These are phyloP conservation scores for Hippophae tibetana DNA, from an alignment of 306 rosid genomes.

Conservation along the genomic window DNA sequence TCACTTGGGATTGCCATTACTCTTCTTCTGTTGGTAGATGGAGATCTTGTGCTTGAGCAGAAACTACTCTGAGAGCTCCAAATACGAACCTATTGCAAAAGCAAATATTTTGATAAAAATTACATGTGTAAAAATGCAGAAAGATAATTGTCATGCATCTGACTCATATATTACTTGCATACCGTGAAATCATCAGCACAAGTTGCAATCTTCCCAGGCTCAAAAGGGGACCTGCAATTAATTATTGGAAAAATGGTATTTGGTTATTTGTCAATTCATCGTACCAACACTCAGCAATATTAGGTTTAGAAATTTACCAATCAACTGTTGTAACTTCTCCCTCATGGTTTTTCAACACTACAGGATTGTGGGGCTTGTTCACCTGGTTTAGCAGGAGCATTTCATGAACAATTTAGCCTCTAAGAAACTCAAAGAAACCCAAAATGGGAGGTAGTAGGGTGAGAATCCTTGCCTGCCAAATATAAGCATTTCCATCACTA, in stretches of 20 bases:
- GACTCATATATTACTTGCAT: constrained; percentile 11
- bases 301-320: constrained; percentile 44
- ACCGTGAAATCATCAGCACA: constrained; percentile 87
- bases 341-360: constrained; percentile 46
- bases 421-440: constrained; percentile 4
- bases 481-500: constrained; percentile 65
- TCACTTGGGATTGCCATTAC: constrained; percentile 62
- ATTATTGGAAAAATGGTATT: constrained; percentile 8
- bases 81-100: constrained; percentile 48
- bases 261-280: neutral
- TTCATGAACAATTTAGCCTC: constrained; percentile 6
- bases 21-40: constrained; percentile 59
- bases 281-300: constrained; percentile 13
- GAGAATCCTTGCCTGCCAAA: constrained; percentile 65
- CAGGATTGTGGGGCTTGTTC: constrained; percentile 49
- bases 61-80: constrained; percentile 45
- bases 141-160: neutral
- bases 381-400: constrained; percentile 43
- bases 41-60: constrained; percentile 24
- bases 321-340: constrained; percentile 86
- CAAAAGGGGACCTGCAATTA: constrained; percentile 50
- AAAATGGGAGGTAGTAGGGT: neutral
- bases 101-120: constrained; percentile 6
- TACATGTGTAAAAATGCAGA: neutral
- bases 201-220: constrained; percentile 77